phyloP scores from a whole-genome alignment of 164 flowering plant species.

The Stephania japonica region DNA sequence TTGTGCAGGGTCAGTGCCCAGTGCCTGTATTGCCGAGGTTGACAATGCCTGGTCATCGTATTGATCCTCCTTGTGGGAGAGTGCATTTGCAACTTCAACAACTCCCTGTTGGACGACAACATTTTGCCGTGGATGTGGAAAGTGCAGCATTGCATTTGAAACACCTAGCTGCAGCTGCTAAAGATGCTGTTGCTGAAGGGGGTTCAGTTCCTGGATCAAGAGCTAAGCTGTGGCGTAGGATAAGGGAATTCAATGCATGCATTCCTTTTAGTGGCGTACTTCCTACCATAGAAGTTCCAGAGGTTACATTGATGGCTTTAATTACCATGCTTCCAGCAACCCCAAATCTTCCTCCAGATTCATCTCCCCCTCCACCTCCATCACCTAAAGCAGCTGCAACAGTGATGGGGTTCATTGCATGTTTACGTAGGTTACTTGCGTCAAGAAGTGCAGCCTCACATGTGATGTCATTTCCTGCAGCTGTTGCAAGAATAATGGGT shows the following conservation, averaged over 20 bases:
- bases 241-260: slow-evolving; percentile 96
- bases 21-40: slow-evolving; percentile 84
- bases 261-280: slow-evolving; percentile 87
- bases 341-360: slow-evolving; percentile 88
- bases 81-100: slow-evolving; percentile 41
- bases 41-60: slow-evolving; percentile 97
- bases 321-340: slow-evolving; percentile 96
- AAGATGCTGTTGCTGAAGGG: slow-evolving; percentile 95
- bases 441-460: slow-evolving; percentile 94
- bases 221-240: slow-evolving; percentile 97
- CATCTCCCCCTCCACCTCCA: slow-evolving; percentile 91
- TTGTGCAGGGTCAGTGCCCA: slow-evolving; percentile 75
- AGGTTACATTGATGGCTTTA: slow-evolving; percentile 91
- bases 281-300: slow-evolving; percentile 80
- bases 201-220: slow-evolving; percentile 96
- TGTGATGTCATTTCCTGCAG: slow-evolving; percentile 99
- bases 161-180: slow-evolving; percentile 88
- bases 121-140: slow-evolving; percentile 56
- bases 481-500: slow-evolving; percentile 97
- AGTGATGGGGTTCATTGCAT: slow-evolving; percentile 80
- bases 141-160: slow-evolving; percentile 81
- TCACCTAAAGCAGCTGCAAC: slow-evolving; percentile 99
- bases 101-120: slow-evolving; percentile 35
- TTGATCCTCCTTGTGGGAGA: slow-evolving; percentile 98
- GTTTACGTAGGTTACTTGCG: slow-evolving; percentile 78